These are phyloP conservation scores for Vitis cinerea DNA, from an alignment of 164 flowering plant species.

Conservation along the genomic window DNA sequence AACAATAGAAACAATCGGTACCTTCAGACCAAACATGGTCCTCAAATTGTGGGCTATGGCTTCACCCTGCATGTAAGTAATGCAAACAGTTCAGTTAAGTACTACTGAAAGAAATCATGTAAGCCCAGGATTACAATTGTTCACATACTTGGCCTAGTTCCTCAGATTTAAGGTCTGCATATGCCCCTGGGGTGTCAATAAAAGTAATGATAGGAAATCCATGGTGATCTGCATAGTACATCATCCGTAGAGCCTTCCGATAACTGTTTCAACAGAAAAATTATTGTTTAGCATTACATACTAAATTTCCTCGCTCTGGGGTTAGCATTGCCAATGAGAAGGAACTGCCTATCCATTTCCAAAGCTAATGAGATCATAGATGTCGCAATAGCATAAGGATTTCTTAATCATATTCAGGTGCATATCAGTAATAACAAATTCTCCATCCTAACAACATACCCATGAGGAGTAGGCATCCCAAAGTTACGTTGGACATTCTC, in stretches of 20 bases:
- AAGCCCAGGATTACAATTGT: neutral
- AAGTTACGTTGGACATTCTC: conserved; percentile 93
- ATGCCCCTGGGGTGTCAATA: conserved; percentile 97
- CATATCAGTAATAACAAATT: neutral
- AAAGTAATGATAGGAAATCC: conserved; percentile 87
- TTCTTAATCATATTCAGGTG: neutral
- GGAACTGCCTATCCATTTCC: neutral
- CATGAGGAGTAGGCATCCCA: conserved; percentile 99
- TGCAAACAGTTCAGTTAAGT: conserved; percentile 9
- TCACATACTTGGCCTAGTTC: conserved; percentile 82
- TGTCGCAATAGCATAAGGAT: neutral
- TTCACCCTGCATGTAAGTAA: conserved; percentile 67
- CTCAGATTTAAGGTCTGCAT: conserved; percentile 91
- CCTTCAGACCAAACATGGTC: conserved; percentile 91
- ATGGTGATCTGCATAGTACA: conserved; percentile 93
- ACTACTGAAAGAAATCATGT: neutral
- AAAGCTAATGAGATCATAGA: neutral
- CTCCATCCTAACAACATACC: conserved; percentile 45
- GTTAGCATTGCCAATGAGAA: neutral
- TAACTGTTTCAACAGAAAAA: conserved; percentile 51
- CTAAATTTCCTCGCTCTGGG: neutral
- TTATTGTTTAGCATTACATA: neutral
- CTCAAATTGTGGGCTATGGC: conserved; percentile 91
- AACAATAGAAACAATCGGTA: conserved; percentile 86
- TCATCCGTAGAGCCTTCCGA: conserved; percentile 93